A percentile compares a stretch with the other conserved stretches of the same genome.
Evolutionary conservation across 306 rosid species (phyloP).

Genomic region (Fragaria iinumae): DNA sequence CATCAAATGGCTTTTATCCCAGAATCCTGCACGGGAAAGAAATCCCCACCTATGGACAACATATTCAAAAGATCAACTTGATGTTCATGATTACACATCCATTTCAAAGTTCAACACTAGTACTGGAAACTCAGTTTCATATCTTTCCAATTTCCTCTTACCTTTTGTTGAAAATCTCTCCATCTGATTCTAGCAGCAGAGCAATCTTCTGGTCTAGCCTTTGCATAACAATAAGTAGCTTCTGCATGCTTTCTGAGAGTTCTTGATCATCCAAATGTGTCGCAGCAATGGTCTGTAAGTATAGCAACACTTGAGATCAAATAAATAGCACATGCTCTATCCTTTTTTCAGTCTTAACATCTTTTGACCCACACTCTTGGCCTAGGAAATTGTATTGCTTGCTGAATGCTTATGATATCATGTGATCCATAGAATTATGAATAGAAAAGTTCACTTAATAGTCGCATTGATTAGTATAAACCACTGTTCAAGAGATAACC

Average conservation of each 20-base stretch:
- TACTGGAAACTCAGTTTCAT: neutral
- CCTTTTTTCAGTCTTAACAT: neutral
- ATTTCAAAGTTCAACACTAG: neutral
- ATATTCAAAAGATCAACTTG: conserved; percentile 23
- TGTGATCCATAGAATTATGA: neutral
- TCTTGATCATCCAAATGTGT: conserved; percentile 82
- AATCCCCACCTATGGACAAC: conserved; percentile 86
- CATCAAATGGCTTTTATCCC: conserved; percentile 99
- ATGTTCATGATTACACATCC: conserved; percentile 8
- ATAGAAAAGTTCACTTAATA: neutral
- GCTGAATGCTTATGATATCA: neutral
- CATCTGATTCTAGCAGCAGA: conserved; percentile 87
- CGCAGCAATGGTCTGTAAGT: conserved; percentile 88
- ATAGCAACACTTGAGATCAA: conserved; percentile 19
- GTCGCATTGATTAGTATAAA: neutral
- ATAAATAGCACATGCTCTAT: conserved; percentile 2
- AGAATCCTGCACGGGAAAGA: conserved; percentile 91
- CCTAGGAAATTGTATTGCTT: neutral
- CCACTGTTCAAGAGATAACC: neutral
- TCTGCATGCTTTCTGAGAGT: conserved; percentile 91
- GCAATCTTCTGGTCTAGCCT: conserved; percentile 90
- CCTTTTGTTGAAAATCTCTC: conserved; percentile 88
- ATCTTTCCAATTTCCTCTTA: conserved; percentile 20
- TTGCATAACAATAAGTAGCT: conserved; percentile 91
- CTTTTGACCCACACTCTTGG: neutral